These are phyloP conservation scores for Quercus tomentella DNA, from an alignment of 331 rosid genomes.

Conservation along the genomic window DNA sequence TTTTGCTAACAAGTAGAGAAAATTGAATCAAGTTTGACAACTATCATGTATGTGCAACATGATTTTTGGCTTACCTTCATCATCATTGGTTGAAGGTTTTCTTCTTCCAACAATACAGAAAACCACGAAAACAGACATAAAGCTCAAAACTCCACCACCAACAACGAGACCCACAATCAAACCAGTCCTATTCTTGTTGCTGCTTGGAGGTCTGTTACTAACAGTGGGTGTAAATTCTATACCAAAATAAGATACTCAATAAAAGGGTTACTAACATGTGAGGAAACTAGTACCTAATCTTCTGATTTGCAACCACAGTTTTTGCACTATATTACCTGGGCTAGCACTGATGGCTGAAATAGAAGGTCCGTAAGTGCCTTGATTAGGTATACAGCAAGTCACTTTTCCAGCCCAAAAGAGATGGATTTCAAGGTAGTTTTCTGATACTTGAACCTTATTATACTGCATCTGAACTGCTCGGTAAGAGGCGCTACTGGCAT, in stretches of 20 bases:
- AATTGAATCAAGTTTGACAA: background rate
- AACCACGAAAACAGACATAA: slow-evolving; percentile 26
- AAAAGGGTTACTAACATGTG: background rate
- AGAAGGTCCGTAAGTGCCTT: slow-evolving; percentile 68
- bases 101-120: slow-evolving; percentile 39
- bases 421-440: slow-evolving; percentile 71
- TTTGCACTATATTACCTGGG: no score
- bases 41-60: background rate
- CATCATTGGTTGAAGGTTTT: slow-evolving; percentile 21
- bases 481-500: slow-evolving; percentile 47
- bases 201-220: slow-evolving; percentile 24
- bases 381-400: slow-evolving; percentile 68
- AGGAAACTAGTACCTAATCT: slow-evolving; percentile 8
- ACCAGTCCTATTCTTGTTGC: slow-evolving; percentile 31
- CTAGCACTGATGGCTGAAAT: slow-evolving; percentile 69
- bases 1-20: background rate
- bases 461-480: slow-evolving; percentile 34
- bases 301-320: background rate
- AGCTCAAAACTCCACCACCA: slow-evolving; percentile 36
- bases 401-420: slow-evolving; percentile 24
- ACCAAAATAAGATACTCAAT: slow-evolving; percentile 6
- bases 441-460: slow-evolving; percentile 39
- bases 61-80: slow-evolving; percentile 48
- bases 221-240: slow-evolving; percentile 63
- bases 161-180: slow-evolving; percentile 45